A percentile compares a stretch with the other conserved stretches of the same genome.
phyloP scores from a whole-genome alignment of 805 yeast genomes.

The Kodamaea nitidulidarum region DNA sequence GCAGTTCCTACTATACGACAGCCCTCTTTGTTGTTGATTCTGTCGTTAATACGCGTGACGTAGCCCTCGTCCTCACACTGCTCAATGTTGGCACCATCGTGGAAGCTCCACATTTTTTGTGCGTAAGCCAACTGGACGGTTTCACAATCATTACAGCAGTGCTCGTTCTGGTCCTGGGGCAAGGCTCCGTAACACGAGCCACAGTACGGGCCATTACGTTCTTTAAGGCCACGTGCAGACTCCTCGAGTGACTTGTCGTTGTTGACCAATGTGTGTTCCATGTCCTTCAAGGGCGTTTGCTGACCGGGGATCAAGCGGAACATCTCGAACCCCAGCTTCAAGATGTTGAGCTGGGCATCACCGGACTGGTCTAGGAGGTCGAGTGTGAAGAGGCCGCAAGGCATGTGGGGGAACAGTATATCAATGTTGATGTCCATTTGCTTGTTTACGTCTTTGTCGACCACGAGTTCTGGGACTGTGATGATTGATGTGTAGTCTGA shows the following conservation, averaged over 20 bases:
- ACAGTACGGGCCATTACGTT: conserved; percentile 48
- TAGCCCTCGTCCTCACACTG: conserved; percentile 92
- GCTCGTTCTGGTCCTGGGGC: conserved; percentile 51
- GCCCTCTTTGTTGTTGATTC: conserved; percentile 64
- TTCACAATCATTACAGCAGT: conserved; percentile 84
- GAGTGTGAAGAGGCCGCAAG: conserved; percentile 77
- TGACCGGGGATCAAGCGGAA: conserved; percentile 47
- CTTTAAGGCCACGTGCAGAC: conserved; percentile 29
- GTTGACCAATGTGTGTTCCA: conserved; percentile 7
- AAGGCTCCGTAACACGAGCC: conserved; percentile 90
- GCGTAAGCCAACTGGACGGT: conserved; percentile 80
- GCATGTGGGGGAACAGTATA: conserved; percentile 75
- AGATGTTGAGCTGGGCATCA: conserved; percentile 70
- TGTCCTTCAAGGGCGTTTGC: conserved; percentile 17
- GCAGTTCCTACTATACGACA: conserved; percentile 82
- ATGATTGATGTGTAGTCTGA: conserved; percentile 62
- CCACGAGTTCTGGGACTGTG: conserved; percentile 79
- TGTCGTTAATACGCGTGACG: conserved; percentile 54
- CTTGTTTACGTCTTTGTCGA: conserved; percentile 75
- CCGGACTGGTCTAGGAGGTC: conserved; percentile 91
- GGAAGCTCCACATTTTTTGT: conserved; percentile 78
- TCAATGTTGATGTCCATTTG: conserved; percentile 78
- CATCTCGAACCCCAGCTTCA: conserved; percentile 67
- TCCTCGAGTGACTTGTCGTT: conserved; percentile 25
- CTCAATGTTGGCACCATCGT: conserved; percentile 78